Percentiles rank a stretch among this genome's conserved stretches.
Conservation (phyloP, 257 asterid genomes). For the Euphrasia confusa region DNA sequence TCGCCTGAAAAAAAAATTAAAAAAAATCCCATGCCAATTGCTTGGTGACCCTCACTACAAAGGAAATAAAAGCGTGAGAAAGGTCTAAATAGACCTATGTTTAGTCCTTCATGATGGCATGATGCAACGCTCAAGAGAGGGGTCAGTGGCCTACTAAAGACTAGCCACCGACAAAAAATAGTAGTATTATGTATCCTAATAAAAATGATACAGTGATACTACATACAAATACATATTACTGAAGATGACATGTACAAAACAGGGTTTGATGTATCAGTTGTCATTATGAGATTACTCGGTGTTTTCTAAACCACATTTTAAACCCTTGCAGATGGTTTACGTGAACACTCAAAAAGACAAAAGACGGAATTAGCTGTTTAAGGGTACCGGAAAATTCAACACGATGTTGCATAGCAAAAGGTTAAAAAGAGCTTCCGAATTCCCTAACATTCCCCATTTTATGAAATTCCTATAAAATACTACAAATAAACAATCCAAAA, state of each 20-base stretch:
- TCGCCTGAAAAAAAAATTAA: neutral
- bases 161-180: constrained; percentile 2
- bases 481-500: neutral
- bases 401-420: neutral
- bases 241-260: neutral
- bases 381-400: neutral
- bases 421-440: neutral
- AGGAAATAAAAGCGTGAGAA: neutral
- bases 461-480: neutral
- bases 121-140: neutral
- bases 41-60: neutral
- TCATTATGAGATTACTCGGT: neutral
- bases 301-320: neutral
- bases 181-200: neutral
- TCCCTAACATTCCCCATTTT: neutral
- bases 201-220: neutral
- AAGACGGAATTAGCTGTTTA: neutral
- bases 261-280: neutral
- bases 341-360: neutral
- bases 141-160: no score
- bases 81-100: neutral
- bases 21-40: neutral
- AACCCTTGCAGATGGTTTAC: neutral
- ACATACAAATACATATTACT: neutral
- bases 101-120: neutral